Percentiles rank a stretch among this genome's conserved stretches.
Conservation (phyloP, 2,329 filamentous ascomycete species). For the Sclerotinia borealis region DNA sequence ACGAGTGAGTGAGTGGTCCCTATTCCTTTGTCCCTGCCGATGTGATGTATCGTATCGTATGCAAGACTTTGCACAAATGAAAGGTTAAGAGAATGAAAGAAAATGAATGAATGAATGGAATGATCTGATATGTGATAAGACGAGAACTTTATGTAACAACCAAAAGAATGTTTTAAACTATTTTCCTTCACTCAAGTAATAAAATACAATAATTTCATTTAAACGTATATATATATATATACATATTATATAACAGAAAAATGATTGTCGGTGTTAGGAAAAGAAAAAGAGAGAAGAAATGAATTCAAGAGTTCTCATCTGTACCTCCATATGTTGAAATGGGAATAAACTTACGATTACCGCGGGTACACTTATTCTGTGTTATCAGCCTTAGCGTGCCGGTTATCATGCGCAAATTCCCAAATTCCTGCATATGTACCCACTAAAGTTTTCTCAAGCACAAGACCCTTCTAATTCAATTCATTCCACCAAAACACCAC, state of each 20-base stretch:
- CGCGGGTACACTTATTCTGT: neutral
- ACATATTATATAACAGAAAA: neutral
- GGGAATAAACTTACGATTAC: neutral
- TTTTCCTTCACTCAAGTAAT: neutral
- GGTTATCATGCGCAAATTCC: neutral
- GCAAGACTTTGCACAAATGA: neutral
- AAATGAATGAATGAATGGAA: no score
- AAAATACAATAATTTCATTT: neutral
- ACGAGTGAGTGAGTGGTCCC: neutral
- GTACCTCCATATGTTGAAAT: no score
- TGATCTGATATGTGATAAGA: neutral
- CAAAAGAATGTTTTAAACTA: neutral
- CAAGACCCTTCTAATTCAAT: neutral
- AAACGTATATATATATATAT: neutral
- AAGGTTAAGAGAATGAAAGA: neutral
- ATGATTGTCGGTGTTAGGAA: neutral
- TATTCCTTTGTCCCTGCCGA: constrained; percentile 8
- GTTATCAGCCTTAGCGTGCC: constrained; percentile 1
- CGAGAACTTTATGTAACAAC: neutral
- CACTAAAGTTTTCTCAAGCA: constrained; percentile 14
- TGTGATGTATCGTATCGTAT: constrained; percentile 8
- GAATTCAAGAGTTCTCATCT: neutral
- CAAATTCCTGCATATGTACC: neutral
- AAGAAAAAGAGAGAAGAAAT: neutral
- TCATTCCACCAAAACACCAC: neutral